These are phyloP conservation scores for Venturia aucupariae DNA, from an alignment of 2,329 filamentous ascomycete species.

Conservation along the genomic window DNA sequence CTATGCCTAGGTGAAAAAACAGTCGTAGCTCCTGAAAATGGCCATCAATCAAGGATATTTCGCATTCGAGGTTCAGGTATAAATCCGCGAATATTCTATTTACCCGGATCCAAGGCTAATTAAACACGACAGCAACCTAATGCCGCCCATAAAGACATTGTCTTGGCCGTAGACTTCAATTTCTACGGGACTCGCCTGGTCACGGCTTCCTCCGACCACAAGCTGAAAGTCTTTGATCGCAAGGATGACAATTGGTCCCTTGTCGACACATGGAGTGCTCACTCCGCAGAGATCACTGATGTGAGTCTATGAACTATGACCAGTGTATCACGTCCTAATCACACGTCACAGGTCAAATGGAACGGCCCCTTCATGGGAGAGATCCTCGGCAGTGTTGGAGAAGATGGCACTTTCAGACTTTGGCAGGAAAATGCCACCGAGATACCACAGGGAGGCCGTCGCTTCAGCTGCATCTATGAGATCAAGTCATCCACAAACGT, in stretches of 20 bases:
- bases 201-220: slow-evolving; percentile 84
- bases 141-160: slow-evolving; percentile 67
- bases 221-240: slow-evolving; percentile 82
- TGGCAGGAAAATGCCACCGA: slow-evolving; percentile 88
- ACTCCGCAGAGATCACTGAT: slow-evolving; percentile 83
- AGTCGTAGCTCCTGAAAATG: slow-evolving; percentile 20
- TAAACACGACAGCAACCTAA: slow-evolving; percentile 31
- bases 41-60: slow-evolving; percentile 32
- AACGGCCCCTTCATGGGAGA: slow-evolving; percentile 84
- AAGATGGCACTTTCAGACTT: slow-evolving; percentile 82
- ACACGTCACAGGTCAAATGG: slow-evolving; percentile 66
- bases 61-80: slow-evolving; percentile 39
- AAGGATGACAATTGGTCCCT: slow-evolving; percentile 69
- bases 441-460: slow-evolving; percentile 60
- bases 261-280: slow-evolving; percentile 81
- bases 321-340: not conserved
- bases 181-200: slow-evolving; percentile 86
- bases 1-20: not conserved
- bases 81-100: not conserved
- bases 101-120: not conserved
- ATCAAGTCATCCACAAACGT: slow-evolving; percentile 57
- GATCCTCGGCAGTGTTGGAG: slow-evolving; percentile 76
- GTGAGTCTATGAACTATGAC: slow-evolving; percentile 39
- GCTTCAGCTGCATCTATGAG: slow-evolving; percentile 65
- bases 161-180: slow-evolving; percentile 82